phyloP scores from a whole-genome alignment of 805 yeast species.

The Kazachstania martiniae region DNA sequence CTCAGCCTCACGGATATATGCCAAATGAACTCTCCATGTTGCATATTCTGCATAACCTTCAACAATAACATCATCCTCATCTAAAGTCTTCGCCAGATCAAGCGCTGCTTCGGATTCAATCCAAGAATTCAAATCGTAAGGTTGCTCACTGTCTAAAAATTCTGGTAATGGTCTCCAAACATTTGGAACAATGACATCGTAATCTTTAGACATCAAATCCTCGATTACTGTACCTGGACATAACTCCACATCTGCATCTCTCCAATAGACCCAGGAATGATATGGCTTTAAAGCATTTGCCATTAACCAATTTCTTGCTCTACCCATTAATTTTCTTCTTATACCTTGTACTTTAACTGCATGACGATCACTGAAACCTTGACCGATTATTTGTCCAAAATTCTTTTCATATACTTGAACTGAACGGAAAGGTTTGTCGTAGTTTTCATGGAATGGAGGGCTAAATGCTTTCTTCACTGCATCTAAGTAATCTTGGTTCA shows the following conservation, averaged over 20 bases:
- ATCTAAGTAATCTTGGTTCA: constrained; percentile 54
- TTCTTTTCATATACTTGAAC: constrained; percentile 73
- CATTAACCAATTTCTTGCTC: constrained; percentile 90
- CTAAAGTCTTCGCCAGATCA: constrained; percentile 62
- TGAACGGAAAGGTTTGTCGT: constrained; percentile 61
- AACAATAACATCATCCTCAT: constrained; percentile 92
- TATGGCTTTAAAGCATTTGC: constrained; percentile 80
- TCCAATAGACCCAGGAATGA: constrained; percentile 94
- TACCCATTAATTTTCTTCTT: constrained; percentile 83
- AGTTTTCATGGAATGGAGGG: constrained; percentile 55
- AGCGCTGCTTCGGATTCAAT: constrained; percentile 76
- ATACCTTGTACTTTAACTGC: constrained; percentile 80
- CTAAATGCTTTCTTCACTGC: constrained; percentile 47
- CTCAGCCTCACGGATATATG: constrained; percentile 86
- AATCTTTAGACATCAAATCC: constrained; percentile 84
- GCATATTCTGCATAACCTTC: constrained; percentile 97
- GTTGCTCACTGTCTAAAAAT: constrained; percentile 77
- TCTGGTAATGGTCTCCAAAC: constrained; percentile 87
- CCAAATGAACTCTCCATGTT: constrained; percentile 96
- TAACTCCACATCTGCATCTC: constrained; percentile 95
- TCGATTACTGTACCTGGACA: constrained; percentile 76
- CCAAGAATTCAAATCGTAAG: constrained; percentile 80
- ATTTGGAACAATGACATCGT: constrained; percentile 90
- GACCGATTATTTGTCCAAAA: constrained; percentile 78
- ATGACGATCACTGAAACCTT: constrained; percentile 74